A percentile compares a stretch with the other conserved stretches of the same genome.
Conservation (phyloP, 306 rosid genomes). For the Vigna reflexopilosa region DNA sequence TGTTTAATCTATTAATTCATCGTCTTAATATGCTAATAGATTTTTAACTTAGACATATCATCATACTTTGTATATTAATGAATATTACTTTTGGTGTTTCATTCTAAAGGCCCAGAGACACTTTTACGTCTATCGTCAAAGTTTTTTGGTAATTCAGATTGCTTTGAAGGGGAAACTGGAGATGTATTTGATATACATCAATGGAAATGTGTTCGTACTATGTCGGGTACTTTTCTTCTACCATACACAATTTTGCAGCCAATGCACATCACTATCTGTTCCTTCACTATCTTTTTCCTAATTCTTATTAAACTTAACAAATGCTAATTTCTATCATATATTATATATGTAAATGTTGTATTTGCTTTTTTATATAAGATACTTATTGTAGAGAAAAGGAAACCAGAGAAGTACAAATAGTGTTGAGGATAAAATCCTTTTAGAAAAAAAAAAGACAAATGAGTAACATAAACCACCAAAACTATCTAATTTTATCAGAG, state of each 20-base stretch:
- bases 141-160: conserved; percentile 55
- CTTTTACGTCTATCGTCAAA: conserved; percentile 73
- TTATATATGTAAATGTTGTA: not conserved
- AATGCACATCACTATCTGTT: conserved; percentile 16
- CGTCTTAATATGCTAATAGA: conserved; percentile 3
- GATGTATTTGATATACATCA: conserved; percentile 82
- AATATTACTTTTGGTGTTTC: conserved; percentile 19
- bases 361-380: not conserved
- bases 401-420: not conserved
- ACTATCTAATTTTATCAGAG: too few relatives aligned
- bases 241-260: conserved; percentile 22
- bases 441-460: not conserved
- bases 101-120: conserved; percentile 76
- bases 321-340: not conserved
- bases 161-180: conserved; percentile 64
- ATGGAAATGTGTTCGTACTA: conserved; percentile 93
- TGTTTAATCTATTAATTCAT: not conserved
- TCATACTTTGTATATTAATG: not conserved
- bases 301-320: not conserved
- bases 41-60: not conserved
- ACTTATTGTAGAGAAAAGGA: not conserved
- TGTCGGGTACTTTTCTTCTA: conserved; percentile 66
- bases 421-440: not conserved
- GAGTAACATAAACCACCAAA: not conserved
- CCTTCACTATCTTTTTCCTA: not conserved